Base-by-base conservation (phyloP, 129 eudicot genomes). In the Flaveria brownii region DNA sequence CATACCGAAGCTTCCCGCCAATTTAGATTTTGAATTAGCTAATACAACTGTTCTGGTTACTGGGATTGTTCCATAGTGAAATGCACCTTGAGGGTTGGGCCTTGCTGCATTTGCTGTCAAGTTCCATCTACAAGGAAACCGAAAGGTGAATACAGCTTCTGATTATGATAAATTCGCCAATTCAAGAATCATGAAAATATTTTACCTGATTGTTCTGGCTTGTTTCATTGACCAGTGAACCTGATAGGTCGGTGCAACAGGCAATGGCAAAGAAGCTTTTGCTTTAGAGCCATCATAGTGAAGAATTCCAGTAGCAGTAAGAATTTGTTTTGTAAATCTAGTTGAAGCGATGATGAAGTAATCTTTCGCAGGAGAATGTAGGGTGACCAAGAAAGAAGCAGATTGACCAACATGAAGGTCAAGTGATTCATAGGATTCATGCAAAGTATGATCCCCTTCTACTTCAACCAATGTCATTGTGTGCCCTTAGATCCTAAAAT, bases 51-150 rank as follows among this genome's bases (percentile, higher is more conserved):
- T 94, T 79, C 88, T 88, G 15, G 57, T 75, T 13, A 84, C 57
- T 17, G 82, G 85, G n/a, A 94, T 91, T 16, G 86, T 84, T 67
- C 98, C 97, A 77, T 79, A 94, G 67, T 91, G 98, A 82, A 59
- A 94, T 54, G 98, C 77, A 2, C 98, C 98, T 85, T 94, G 98
- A 14, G 96, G 97, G 63, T 94, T 94, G 12, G 98, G 98, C 71
- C 98, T 84, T 11, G 98, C 98, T 57, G 98, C 98, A 78, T 91
- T 94, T 26, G 98, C 96, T 26, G 98, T 94, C 89, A 94, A 83
- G 78, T 91, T 94, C 96, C 90, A 84, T 73, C 97, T 94, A 45
- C 11, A 67, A 25, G 60, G 22, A 54, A 54, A 52, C 25, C 23
- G 28, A 46, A 76, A 50, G 8, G 61, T 64, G 42, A 52, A 9